phyloP scores from a whole-genome alignment of 163 green algal genomes.

The Scenedesmus sp. region DNA sequence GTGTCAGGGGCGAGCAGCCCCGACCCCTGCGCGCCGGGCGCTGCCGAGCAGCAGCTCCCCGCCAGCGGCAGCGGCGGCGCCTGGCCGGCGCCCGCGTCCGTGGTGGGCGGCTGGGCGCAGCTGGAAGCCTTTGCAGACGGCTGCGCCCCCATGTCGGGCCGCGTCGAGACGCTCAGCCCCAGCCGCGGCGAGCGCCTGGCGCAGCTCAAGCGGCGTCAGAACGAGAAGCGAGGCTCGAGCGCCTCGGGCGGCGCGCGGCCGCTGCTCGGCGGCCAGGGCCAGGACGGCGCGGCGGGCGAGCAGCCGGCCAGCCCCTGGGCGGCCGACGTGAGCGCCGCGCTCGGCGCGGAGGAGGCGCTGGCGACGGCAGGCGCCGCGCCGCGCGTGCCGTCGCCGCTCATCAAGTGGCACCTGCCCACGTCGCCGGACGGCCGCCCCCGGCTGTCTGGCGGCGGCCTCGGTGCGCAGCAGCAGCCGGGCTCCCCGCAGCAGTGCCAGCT shows the following conservation, averaged over 20 bases:
- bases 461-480: conserved; percentile 9
- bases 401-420: conserved; percentile 21
- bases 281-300: no score
- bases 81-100: conserved; percentile 6
- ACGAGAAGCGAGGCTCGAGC: conserved; percentile 62
- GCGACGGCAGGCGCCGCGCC: not conserved
- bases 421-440: not conserved
- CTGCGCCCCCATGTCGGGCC: conserved; percentile 5
- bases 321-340: no score
- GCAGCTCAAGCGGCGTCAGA: conserved; percentile 70
- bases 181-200: conserved; percentile 62
- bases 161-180: conserved; percentile 57
- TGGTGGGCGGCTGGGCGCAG: conserved; percentile 7
- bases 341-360: no score
- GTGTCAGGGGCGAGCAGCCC: no score
- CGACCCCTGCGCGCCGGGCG: no score
- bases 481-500: not conserved
- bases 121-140: not conserved
- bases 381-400: not conserved
- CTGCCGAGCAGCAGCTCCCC: no score
- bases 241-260: conserved; percentile 39
- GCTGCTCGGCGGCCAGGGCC: not conserved
- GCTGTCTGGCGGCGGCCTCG: not conserved
- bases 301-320: no score
- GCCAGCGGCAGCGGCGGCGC: conserved; percentile 18